A percentile compares a stretch with the other conserved stretches of the same genome.
These are phyloP conservation scores for Tuber indicum DNA, from an alignment of 495 filamentous ascomycete species.

Conservation along the genomic window DNA sequence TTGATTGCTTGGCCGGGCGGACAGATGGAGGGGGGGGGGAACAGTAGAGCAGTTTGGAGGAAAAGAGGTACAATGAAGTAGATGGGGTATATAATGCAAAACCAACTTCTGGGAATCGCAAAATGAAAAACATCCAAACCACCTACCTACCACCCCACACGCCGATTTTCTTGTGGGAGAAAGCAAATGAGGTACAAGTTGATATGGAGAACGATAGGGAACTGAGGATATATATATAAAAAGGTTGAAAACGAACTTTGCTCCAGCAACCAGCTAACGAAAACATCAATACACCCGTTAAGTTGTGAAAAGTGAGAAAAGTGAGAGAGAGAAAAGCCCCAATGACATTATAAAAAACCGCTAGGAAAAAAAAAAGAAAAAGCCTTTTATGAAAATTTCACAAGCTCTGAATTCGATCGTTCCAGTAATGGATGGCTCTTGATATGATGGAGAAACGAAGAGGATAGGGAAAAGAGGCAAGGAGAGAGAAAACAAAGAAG, in stretches of 20 bases:
- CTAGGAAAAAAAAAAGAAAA: slow-evolving; percentile 7
- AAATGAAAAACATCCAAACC: neutral
- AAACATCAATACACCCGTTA: slow-evolving; percentile 4
- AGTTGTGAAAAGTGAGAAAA: neutral
- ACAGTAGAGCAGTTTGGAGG: neutral
- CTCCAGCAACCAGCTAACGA: neutral
- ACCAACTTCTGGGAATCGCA: neutral
- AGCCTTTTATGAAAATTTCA: slow-evolving; percentile 22
- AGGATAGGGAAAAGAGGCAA: neutral
- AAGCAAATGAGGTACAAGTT: neutral
- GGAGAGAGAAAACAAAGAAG: slow-evolving; percentile 13
- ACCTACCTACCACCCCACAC: neutral
- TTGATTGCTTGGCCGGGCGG: neutral
- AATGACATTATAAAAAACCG: slow-evolving; percentile 20
- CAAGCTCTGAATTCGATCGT: slow-evolving; percentile 27
- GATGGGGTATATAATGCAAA: neutral
- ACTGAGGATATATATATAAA: neutral
- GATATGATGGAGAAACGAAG: slow-evolving; percentile 14
- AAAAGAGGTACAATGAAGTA: neutral
- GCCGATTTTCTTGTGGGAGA: neutral
- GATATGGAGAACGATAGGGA: neutral
- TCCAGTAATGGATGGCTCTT: slow-evolving; percentile 21
- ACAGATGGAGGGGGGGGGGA: neutral
- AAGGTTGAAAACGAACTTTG: neutral
- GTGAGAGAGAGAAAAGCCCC: neutral